Percentiles rank a stretch among this genome's conserved stretches.
These are phyloP conservation scores for Neurospora sublineolata DNA, from an alignment of 495 filamentous ascomycete genomes.

Conservation along the genomic window DNA sequence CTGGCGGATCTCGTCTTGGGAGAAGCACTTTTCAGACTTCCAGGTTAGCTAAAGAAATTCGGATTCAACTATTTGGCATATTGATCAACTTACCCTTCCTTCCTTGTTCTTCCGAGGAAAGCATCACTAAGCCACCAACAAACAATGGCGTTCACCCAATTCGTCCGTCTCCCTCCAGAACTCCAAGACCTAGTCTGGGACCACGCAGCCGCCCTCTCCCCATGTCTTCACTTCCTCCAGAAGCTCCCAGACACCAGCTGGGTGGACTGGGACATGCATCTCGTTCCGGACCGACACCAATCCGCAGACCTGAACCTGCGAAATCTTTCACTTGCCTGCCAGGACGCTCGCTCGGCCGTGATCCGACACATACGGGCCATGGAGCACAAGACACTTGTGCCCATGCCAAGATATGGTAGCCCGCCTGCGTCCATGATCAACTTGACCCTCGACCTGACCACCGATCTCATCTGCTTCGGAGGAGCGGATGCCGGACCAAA, in stretches of 20 bases:
- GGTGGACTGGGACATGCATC: constrained; percentile 10
- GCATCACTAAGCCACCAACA: constrained; percentile 14
- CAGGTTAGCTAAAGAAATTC: neutral
- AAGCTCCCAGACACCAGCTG: constrained; percentile 41
- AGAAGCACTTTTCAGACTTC: neutral
- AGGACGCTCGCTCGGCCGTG: neutral
- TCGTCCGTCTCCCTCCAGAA: constrained; percentile 12
- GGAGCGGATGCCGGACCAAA: neutral
- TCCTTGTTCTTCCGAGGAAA: neutral
- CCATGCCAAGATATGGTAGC: constrained; percentile 8
- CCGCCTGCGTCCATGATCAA: neutral
- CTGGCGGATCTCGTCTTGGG: neutral
- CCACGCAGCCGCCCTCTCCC: constrained; percentile 8
- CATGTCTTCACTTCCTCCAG: constrained; percentile 16
- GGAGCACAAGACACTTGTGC: constrained; percentile 5
- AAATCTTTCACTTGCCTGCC: constrained; percentile 10
- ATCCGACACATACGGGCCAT: neutral
- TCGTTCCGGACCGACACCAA: constrained; percentile 24
- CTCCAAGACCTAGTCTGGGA: constrained; percentile 17
- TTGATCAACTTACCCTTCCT: neutral
- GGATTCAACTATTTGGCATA: neutral
- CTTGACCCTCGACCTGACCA: constrained; percentile 8
- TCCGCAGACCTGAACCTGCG: constrained; percentile 16
- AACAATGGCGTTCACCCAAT: constrained; percentile 18
- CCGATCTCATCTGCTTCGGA: constrained; percentile 12